Base-by-base conservation (phyloP, 2,329 filamentous ascomycete species). In the Cercospora janseana region DNA sequence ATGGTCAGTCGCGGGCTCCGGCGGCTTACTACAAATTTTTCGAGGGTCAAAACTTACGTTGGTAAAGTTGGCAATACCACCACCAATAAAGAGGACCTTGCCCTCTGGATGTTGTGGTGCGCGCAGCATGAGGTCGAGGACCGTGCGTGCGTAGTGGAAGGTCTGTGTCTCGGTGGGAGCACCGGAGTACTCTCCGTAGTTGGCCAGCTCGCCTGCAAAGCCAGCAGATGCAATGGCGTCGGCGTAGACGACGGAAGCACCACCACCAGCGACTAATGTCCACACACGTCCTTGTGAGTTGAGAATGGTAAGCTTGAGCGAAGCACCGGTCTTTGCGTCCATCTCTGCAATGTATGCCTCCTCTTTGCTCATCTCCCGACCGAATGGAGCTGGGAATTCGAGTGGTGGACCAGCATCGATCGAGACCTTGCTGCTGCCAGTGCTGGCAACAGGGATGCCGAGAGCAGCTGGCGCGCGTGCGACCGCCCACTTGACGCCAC, bases 41-140 rank as follows among this genome's bases (percentile, higher is more conserved):
- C 6, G 15, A 34, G 29, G 16, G 32, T 21, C 15, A 15, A 34
- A 26, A 66, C 70, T 66, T 66, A 76, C 93, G 77, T 97, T 98
- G 80, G 93, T 98, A 80, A 98, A 98, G 86, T 98, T 98, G 81
- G 93, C 93, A 81, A 98, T 98, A 82, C 93, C 93, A 78, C 93
- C 93, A 74, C 93, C 93, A 63, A 98, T 97, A 82, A 98, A 98
- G 60, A 98, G 86, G 46, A 98, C 89, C 83, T 97, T 98, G 79
- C 93, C 93, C 68, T 96, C 86, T 55, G 88, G 81, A 73, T 82
- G 79, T 69, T 83, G 73, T 52, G 93, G 92, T 49, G 92, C 86
- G 63, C 93, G 88, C 64, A 98, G 87, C 88, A 98, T 95, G 59
- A 98, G 84, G 72, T 98, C 93, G 58, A 98, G 81, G 59, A 98